These are phyloP conservation scores for Lentinula novae-zelandiae DNA, from an alignment of 1,284 basidiomycete species.

Conservation along the genomic window DNA sequence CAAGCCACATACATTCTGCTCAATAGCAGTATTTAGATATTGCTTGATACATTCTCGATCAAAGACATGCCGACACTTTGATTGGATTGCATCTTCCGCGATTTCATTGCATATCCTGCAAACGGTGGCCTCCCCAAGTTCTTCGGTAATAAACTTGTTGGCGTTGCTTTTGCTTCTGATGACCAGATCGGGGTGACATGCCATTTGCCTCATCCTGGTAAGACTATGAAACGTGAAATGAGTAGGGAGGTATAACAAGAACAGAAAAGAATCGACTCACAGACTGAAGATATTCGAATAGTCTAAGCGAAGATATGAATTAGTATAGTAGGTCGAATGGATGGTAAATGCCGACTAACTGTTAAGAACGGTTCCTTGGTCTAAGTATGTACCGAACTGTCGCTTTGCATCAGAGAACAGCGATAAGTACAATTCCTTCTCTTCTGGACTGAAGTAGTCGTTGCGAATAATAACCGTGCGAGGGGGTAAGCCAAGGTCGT, in stretches of 20 bases:
- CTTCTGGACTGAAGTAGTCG: constrained; percentile 95
- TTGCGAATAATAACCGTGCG: constrained; percentile 86
- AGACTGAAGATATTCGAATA: constrained; percentile 94
- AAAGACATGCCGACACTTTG: constrained; percentile 87
- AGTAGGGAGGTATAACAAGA: background rate
- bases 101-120: constrained; percentile 97
- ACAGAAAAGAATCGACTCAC: constrained; percentile 35
- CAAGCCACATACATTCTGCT: constrained; percentile 52
- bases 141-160: constrained; percentile 54
- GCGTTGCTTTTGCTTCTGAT: constrained; percentile 83
- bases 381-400: constrained; percentile 89
- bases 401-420: constrained; percentile 93
- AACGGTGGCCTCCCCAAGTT: constrained; percentile 69
- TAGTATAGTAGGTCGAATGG: constrained; percentile 8
- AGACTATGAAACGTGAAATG: constrained; percentile 41
- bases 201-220: constrained; percentile 94
- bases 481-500: constrained; percentile 97
- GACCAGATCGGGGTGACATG: constrained; percentile 94
- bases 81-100: constrained; percentile 95
- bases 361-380: constrained; percentile 88
- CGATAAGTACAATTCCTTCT: constrained; percentile 93
- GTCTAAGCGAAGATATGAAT: constrained; percentile 43
- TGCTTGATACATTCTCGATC: constrained; percentile 96
- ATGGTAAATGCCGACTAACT: constrained; percentile 51
- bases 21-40: constrained; percentile 81